Conservation (phyloP, 345 rosid genomes). For the Noccaea bulbosa region DNA sequence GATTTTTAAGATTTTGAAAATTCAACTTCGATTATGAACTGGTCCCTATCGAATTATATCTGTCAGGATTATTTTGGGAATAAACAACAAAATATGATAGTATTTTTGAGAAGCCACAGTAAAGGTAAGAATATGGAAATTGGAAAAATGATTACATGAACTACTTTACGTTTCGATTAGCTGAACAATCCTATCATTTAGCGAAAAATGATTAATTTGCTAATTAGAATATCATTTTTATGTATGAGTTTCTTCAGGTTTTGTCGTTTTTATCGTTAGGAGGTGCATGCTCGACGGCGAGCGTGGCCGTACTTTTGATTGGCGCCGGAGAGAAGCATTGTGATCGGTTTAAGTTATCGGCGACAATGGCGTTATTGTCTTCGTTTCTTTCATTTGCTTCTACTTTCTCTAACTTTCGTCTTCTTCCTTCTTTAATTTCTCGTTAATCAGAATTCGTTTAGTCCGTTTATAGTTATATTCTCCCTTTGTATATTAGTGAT, state of each 20-base stretch:
- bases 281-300: slow-evolving; percentile 63
- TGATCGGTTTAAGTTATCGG: slow-evolving; percentile 62
- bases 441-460: slow-evolving; percentile 5
- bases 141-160: neutral
- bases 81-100: neutral
- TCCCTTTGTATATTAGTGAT: neutral
- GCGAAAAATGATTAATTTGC: neutral
- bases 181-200: neutral
- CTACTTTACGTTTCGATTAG: neutral
- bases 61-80: neutral
- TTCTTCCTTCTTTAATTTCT: slow-evolving; percentile 51
- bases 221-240: neutral
- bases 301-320: slow-evolving; percentile 52
- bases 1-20: neutral
- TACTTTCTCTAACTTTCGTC: slow-evolving; percentile 65
- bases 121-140: neutral
- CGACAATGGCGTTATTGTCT: slow-evolving; percentile 68
- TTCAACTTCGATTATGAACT: slow-evolving; percentile 1
- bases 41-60: neutral
- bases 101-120: neutral
- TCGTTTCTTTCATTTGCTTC: slow-evolving; percentile 61
- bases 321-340: slow-evolving; percentile 46
- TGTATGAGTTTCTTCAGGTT: slow-evolving; percentile 44
- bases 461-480: neutral
- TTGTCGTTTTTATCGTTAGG: slow-evolving; percentile 60